Base-by-base conservation (phyloP, 257 asterid genomes). In the Cinchona pubescens region DNA sequence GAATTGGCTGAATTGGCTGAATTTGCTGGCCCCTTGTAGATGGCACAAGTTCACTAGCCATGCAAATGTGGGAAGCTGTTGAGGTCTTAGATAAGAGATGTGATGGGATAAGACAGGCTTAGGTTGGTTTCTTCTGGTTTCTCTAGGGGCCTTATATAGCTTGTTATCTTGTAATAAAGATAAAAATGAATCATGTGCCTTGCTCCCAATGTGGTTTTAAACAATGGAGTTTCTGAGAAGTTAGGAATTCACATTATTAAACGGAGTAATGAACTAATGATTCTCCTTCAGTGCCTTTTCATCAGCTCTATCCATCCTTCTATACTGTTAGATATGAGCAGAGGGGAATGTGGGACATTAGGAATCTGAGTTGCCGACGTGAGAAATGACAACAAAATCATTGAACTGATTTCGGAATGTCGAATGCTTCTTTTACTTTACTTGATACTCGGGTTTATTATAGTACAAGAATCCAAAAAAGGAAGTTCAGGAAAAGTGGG, bases 181-280 rank as follows among this genome's bases (percentile, higher is more conserved):
- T 45, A 69, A 49, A 51, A 51, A 37, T 79, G 94, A 83, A 91
- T 85, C 87, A 60, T 75, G 84, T 83, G 29, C 95, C 80, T 91
- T 91, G 88, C 97, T 91, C 89, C 79, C 30, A 51, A 55, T 80
- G 71, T 67, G 82, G 88, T 78, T 66, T 86, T 13, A 12, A 43
- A 59, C 60, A 46, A 42, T 62, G 84, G 67, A 75, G 85, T 81
- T 59, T 60, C 10, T 46, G 40, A 66, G 79, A 72, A 83, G 84
- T 84, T 85, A 82, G 84, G 90, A 86, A 89, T 91, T 76, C 75
- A 29, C 13, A 61, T 60, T 2, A 40, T 4, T 37, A 19, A 5
- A 8, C 18, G 8, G 11, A 46, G 51, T 75, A 0, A 37, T 67
- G 13, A 42, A 45, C 5, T 16, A 51, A 42, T 55, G 67, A 62